phyloP scores from a whole-genome alignment of 2,329 filamentous ascomycete genomes.

The Juglanconis oblonga region DNA sequence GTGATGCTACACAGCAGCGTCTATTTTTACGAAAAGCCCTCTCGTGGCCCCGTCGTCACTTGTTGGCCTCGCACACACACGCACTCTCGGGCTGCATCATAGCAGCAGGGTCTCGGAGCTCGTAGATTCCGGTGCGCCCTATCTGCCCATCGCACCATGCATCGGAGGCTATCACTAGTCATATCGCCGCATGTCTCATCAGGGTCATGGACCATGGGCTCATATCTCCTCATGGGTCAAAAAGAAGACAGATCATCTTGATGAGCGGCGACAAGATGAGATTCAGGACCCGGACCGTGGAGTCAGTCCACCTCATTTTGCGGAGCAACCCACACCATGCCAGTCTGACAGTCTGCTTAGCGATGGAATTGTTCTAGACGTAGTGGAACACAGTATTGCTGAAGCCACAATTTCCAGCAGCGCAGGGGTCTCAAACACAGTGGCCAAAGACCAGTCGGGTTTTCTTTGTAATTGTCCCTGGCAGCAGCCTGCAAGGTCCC shows the following conservation, averaged over 20 bases:
- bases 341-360: conserved; percentile 5
- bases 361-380: conserved; percentile 18
- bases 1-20: conserved; percentile 6
- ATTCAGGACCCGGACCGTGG: conserved; percentile 12
- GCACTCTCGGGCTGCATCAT: neutral
- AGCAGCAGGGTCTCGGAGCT: neutral
- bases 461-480: conserved; percentile 5
- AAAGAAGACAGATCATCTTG: neutral
- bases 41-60: neutral
- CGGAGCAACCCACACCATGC: conserved; percentile 6
- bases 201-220: too few species aligned
- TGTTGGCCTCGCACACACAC: neutral
- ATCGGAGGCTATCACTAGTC: neutral
- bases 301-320: conserved; percentile 11
- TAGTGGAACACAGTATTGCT: conserved; percentile 8
- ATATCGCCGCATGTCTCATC: neutral
- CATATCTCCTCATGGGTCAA: neutral
- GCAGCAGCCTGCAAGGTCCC: conserved; percentile 11
- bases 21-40: conserved; percentile 8
- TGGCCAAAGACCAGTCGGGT: neutral
- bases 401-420: conserved; percentile 6
- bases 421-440: conserved; percentile 7
- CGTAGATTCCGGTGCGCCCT: neutral
- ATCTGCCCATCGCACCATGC: neutral
- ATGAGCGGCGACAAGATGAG: conserved; percentile 6